Conservation (phyloP, 345 rosid species). For the Streptanthus diversifolius region DNA sequence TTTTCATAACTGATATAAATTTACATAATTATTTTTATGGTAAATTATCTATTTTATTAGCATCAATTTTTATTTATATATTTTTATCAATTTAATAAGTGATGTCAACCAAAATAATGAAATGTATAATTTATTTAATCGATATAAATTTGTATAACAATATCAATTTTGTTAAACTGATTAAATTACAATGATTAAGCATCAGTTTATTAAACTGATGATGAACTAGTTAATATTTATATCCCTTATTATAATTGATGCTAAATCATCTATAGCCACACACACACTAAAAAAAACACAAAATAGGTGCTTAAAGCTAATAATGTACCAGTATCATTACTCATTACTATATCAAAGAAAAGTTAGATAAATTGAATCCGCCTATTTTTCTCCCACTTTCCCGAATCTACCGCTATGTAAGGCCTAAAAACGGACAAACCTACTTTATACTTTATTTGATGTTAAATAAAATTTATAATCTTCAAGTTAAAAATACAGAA, state of each 20-base stretch:
- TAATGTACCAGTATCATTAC: background rate
- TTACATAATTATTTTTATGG: no score
- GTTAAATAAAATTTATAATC: background rate
- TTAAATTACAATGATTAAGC: no score
- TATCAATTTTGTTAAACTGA: no score
- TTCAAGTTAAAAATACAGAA: background rate
- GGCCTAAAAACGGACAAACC: background rate
- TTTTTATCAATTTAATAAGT: no score
- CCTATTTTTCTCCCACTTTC: background rate
- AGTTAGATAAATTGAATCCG: background rate
- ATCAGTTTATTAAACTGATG: no score
- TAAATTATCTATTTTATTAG: no score
- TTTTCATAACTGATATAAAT: no score
- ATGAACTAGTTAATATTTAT: no score
- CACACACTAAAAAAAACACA: background rate
- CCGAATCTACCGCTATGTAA: background rate
- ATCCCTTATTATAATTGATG: background rate
- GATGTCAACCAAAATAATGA: no score
- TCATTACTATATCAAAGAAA: slow-evolving; percentile 1
- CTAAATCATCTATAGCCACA: background rate
- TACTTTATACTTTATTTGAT: background rate
- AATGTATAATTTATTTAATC: no score
- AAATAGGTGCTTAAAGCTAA: background rate
- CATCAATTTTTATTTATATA: no score
- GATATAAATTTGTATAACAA: no score